A percentile compares a stretch with the other conserved stretches of the same genome.
Evolutionary conservation across 352 stramenopile genomes (phyloP).

Genomic region (Globisporangium uncinulatum): DNA sequence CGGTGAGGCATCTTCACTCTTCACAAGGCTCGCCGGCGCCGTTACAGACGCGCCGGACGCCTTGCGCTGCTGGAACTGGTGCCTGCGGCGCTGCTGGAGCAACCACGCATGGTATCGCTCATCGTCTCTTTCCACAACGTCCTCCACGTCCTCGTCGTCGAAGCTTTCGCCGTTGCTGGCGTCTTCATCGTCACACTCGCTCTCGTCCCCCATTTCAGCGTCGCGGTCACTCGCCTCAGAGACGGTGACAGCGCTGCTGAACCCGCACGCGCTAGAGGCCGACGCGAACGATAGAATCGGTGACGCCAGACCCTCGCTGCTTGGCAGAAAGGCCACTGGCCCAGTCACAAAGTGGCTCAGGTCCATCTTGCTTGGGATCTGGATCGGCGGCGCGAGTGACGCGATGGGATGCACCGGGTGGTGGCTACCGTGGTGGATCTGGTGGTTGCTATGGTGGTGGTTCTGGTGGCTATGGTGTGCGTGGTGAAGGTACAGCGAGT

Average conservation of each 20-base stretch:
- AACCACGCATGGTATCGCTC: background rate
- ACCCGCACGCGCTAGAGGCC: constrained; percentile 2
- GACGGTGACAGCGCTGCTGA: background rate
- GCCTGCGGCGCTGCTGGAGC: constrained; percentile 6
- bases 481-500: background rate
- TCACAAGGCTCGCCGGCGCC: constrained; percentile 6
- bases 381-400: constrained; percentile 33
- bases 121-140: constrained; percentile 3
- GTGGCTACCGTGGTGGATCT: constrained; percentile 3
- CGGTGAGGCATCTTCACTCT: constrained; percentile 35
- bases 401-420: constrained; percentile 1
- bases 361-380: constrained; percentile 30
- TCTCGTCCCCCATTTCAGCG: background rate
- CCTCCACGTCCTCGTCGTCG: background rate
- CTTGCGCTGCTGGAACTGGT: constrained; percentile 7
- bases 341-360: constrained; percentile 7
- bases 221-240: background rate
- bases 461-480: constrained; percentile 2
- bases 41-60: background rate
- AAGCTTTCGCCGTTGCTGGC: background rate
- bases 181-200: background rate
- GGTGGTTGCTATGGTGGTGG: constrained; percentile 2
- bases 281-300: constrained; percentile 26
- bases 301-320: constrained; percentile 18
- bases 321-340: constrained; percentile 18